These are phyloP conservation scores for Neoboletus magnificus DNA, from an alignment of 768 basidiomycete genomes.

Conservation along the genomic window DNA sequence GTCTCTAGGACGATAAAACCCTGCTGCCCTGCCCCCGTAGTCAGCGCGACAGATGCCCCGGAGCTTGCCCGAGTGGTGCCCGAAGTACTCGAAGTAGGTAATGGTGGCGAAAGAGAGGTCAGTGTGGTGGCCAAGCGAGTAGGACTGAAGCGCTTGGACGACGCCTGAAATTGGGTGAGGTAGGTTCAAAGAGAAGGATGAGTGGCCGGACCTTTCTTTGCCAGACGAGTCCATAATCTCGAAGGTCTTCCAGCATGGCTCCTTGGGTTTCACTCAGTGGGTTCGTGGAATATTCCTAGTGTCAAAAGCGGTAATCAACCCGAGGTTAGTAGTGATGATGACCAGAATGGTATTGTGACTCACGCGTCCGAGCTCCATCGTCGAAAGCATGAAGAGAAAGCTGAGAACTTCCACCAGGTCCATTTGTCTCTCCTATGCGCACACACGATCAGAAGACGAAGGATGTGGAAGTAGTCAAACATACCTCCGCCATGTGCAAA, in stretches of 20 bases:
- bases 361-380: conserved; percentile 90
- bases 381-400: conserved; percentile 96
- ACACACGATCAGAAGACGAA: conserved; percentile 15
- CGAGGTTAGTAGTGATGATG: not conserved
- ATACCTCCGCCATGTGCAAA: conserved; percentile 78
- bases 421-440: conserved; percentile 72
- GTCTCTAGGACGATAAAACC: conserved; percentile 97
- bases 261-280: conserved; percentile 74
- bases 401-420: conserved; percentile 91
- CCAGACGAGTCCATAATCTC: conserved; percentile 93
- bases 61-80: conserved; percentile 15
- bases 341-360: conserved; percentile 21
- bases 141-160: conserved; percentile 83
- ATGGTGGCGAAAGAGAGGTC: conserved; percentile 83
- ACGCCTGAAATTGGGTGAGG: conserved; percentile 42
- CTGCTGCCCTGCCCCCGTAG: conserved; percentile 60
- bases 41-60: conserved; percentile 28
- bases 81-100: conserved; percentile 51
- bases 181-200: conserved; percentile 11
- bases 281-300: conserved; percentile 86
- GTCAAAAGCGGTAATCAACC: not conserved
- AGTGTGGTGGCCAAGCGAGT: conserved; percentile 93
- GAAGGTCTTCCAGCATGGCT: conserved; percentile 87
- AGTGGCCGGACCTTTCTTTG: conserved; percentile 60
- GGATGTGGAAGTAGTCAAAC: conserved; percentile 9